Evolutionary conservation across 441 rosid species (phyloP).

Genomic region (Adansonia grandidieri): DNA sequence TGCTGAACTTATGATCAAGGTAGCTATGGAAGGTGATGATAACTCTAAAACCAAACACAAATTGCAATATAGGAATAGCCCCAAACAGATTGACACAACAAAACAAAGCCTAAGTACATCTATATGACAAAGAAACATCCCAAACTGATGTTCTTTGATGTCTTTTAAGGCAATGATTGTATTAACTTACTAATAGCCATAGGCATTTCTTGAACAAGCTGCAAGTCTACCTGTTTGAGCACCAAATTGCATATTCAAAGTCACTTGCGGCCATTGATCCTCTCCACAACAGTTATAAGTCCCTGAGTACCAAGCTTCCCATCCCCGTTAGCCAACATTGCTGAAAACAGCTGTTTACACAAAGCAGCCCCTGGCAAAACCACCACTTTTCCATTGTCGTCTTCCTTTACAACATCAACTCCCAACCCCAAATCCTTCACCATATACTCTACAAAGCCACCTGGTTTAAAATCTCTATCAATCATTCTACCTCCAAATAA

Average conservation of each 20-base stretch:
- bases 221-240: background rate
- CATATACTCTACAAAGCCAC: slow-evolving; percentile 74
- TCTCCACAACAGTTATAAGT: slow-evolving; percentile 60
- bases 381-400: slow-evolving; percentile 40
- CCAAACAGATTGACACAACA: background rate
- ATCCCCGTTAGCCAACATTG: slow-evolving; percentile 85
- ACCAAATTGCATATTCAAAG: background rate
- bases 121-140: background rate
- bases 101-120: background rate
- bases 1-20: background rate
- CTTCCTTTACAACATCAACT: slow-evolving; percentile 52
- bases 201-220: background rate
- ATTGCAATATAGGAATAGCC: background rate
- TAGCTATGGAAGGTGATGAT: background rate
- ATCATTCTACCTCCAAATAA: slow-evolving; percentile 70
- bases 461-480: slow-evolving; percentile 61
- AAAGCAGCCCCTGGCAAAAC: slow-evolving; percentile 71
- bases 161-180: background rate
- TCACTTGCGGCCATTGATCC: slow-evolving; percentile 57
- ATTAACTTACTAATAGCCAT: background rate
- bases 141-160: background rate
- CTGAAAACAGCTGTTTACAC: slow-evolving; percentile 68
- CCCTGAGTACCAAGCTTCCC: slow-evolving; percentile 78
- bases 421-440: slow-evolving; percentile 92
- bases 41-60: background rate